These are phyloP conservation scores for Alternaria sp. DNA, from an alignment of 2,329 filamentous ascomycete genomes.

Conservation along the genomic window DNA sequence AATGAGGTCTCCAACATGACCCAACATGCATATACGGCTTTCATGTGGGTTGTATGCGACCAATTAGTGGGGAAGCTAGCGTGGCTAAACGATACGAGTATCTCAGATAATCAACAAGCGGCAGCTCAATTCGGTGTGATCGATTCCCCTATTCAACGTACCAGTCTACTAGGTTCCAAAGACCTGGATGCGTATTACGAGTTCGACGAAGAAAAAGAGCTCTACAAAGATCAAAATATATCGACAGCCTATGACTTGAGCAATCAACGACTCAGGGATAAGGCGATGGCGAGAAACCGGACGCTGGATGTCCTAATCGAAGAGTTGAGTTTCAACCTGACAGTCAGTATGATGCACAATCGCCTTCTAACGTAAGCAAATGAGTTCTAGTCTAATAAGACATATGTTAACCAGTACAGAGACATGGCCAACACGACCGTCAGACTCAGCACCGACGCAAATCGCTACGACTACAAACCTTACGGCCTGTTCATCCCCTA, in stretches of 20 bases:
- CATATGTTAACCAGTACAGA: neutral
- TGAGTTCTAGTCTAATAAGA: too few species aligned
- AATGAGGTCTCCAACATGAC: conserved; percentile 20
- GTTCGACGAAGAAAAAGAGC: conserved; percentile 2
- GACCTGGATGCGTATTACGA: conserved; percentile 1
- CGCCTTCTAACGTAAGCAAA: neutral
- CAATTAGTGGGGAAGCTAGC: conserved; percentile 28
- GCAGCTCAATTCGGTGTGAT: conserved; percentile 3
- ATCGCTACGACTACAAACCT: neutral
- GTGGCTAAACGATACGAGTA: conserved; percentile 15
- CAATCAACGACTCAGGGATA: neutral
- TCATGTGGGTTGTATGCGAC: conserved; percentile 28
- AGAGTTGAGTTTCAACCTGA: neutral
- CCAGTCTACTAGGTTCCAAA: neutral
- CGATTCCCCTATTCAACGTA: conserved; percentile 1
- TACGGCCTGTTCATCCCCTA: conserved; percentile 6
- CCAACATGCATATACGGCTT: conserved; percentile 31
- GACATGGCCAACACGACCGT: neutral
- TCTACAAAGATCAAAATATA: conserved; percentile 4
- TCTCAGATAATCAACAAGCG: neutral
- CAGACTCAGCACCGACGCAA: neutral
- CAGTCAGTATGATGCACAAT: conserved; percentile 6
- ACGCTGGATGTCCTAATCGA: neutral
- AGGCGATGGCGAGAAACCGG: neutral
- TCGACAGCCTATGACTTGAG: neutral